Conservation (phyloP, 129 eudicot genomes). For the Chrysanthemum makinoi region DNA sequence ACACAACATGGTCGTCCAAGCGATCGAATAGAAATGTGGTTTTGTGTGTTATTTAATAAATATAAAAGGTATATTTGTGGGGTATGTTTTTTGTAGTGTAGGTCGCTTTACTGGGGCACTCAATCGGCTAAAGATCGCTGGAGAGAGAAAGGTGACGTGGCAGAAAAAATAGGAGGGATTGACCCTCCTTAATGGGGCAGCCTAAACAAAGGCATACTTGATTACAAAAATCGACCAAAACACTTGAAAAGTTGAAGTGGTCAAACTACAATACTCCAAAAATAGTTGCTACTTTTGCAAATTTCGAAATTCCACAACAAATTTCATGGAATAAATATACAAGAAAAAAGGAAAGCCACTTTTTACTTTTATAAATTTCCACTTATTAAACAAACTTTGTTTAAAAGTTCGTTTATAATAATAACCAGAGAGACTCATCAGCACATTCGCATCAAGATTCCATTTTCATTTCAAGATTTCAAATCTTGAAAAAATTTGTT, state of each 20-base stretch:
- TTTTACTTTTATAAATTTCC: neutral
- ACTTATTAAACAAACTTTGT: neutral
- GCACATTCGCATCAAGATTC: slow-evolving; percentile 36
- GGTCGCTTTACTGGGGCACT: too few species aligned
- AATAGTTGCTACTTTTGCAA: neutral
- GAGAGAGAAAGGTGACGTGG: too few species aligned
- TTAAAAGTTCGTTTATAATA: neutral
- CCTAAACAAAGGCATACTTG: too few species aligned
- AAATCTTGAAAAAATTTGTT: slow-evolving; percentile 13
- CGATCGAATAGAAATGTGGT: too few species aligned
- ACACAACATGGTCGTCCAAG: too few species aligned
- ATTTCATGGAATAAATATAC: neutral
- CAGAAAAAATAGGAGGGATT: too few species aligned
- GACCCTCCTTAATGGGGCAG: too few species aligned
- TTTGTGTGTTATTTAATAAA: too few species aligned
- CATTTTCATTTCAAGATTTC: slow-evolving; percentile 7
- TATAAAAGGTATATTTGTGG: too few species aligned
- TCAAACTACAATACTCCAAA: neutral
- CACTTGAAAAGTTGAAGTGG: neutral
- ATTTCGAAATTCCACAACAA: neutral
- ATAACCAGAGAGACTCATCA: slow-evolving; percentile 14
- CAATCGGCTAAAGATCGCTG: too few species aligned
- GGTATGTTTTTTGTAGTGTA: too few species aligned
- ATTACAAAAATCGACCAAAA: too few species aligned
- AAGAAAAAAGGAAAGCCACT: neutral